Conservation (phyloP, 768 basidiomycete species). For the Infundibulicybe gibba region DNA sequence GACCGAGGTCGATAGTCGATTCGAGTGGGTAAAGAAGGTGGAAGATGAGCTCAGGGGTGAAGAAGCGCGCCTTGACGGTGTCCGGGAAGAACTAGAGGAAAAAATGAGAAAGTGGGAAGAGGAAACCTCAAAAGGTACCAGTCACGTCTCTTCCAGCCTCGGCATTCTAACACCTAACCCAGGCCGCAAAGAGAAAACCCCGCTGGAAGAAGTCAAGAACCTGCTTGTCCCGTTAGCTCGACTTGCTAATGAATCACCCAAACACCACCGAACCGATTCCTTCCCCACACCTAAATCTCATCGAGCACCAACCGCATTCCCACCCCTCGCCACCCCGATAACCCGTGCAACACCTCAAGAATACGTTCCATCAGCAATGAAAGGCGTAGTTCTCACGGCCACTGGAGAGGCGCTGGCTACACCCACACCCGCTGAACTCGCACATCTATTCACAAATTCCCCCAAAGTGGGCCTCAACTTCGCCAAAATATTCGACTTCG, state of each 20-base stretch:
- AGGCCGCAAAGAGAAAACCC: slow-evolving; percentile 52
- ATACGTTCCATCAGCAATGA: slow-evolving; percentile 55
- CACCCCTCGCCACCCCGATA: slow-evolving; percentile 51
- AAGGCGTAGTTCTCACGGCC: slow-evolving; percentile 74
- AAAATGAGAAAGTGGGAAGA: slow-evolving; percentile 42
- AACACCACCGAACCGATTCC: slow-evolving; percentile 17
- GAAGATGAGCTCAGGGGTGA: slow-evolving; percentile 55
- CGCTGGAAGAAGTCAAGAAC: slow-evolving; percentile 77
- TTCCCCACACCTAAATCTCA: slow-evolving; percentile 21
- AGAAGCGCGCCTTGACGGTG: slow-evolving; percentile 42
- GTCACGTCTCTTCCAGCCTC: not conserved
- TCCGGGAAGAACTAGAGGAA: slow-evolving; percentile 47
- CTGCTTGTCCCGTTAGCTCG: slow-evolving; percentile 48
- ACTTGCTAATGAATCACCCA: slow-evolving; percentile 18
- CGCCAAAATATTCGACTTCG: slow-evolving; percentile 73
- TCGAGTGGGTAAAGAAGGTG: slow-evolving; percentile 43
- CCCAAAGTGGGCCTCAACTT: slow-evolving; percentile 75
- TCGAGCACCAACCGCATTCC: slow-evolving; percentile 14
- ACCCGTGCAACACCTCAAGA: slow-evolving; percentile 32
- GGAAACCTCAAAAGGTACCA: slow-evolving; percentile 18
- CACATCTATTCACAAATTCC: slow-evolving; percentile 62
- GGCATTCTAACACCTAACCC: not conserved
- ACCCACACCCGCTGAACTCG: slow-evolving; percentile 63
- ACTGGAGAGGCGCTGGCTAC: slow-evolving; percentile 76
- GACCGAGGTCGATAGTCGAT: slow-evolving; percentile 51